Evolutionary conservation across 2,329 filamentous ascomycete genomes (phyloP).

Genomic region (Aspergillus ruber): DNA sequence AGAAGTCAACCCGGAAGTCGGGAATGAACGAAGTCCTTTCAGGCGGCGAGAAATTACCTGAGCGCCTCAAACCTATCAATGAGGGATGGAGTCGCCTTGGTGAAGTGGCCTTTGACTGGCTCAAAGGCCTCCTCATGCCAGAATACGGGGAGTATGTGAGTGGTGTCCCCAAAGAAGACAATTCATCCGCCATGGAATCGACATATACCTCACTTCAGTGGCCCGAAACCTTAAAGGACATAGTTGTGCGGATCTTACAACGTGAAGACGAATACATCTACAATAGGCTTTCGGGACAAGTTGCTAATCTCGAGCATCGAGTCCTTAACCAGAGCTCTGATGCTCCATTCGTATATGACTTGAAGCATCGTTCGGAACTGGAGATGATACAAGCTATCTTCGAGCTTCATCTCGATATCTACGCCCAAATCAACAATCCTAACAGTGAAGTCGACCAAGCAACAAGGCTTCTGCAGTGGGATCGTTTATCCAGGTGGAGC

Average conservation of each 20-base stretch:
- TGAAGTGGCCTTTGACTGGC: conserved; percentile 50
- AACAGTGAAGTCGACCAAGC: conserved; percentile 49
- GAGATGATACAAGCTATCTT: conserved; percentile 57
- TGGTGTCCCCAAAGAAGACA: conserved; percentile 1
- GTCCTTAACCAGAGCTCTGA: conserved; percentile 17
- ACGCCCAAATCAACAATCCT: conserved; percentile 56
- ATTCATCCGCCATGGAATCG: conserved; percentile 27
- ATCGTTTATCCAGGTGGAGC: conserved; percentile 57
- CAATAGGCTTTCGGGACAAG: conserved; percentile 30
- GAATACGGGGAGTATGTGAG: conserved; percentile 17
- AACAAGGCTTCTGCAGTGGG: conserved; percentile 49
- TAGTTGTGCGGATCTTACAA: conserved; percentile 48
- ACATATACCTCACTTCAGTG: conserved; percentile 51
- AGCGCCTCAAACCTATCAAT: conserved; percentile 44
- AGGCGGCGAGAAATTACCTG: conserved; percentile 29
- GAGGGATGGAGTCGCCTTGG: conserved; percentile 41
- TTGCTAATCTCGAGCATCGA: conserved; percentile 22
- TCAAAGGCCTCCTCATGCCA: conserved; percentile 46
- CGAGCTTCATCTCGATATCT: conserved; percentile 62
- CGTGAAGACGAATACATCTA: conserved; percentile 51
- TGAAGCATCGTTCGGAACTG: conserved; percentile 32
- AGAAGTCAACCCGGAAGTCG: conserved; percentile 37
- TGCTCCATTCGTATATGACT: conserved; percentile 19
- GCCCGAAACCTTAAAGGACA: conserved; percentile 51
- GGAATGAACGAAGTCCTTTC: conserved; percentile 34